These are phyloP conservation scores for Myxozyma neotropica DNA, from an alignment of 805 yeast species.

Conservation along the genomic window DNA sequence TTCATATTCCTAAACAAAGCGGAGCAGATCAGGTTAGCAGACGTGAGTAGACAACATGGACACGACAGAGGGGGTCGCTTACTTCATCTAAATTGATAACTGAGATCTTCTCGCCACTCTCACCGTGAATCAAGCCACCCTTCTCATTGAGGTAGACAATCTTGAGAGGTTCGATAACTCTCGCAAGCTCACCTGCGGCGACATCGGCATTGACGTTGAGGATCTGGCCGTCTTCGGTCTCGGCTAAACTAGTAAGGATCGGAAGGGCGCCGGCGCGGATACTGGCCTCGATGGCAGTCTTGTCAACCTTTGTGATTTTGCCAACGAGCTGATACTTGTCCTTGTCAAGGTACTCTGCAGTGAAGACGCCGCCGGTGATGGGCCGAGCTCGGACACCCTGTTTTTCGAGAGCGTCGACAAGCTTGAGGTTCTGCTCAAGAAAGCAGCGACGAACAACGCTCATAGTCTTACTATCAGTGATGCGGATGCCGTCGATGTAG, in stretches of 20 bases:
- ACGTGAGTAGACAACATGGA: too few relatives aligned
- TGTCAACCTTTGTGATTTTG: conserved; percentile 80
- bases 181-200: conserved; percentile 97
- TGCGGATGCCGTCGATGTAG: conserved; percentile 93
- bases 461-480: conserved; percentile 94
- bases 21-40: too few relatives aligned
- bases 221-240: conserved; percentile 94
- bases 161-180: conserved; percentile 95
- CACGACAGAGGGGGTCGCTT: too few relatives aligned
- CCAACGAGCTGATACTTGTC: conserved; percentile 94
- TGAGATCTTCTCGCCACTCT: conserved; percentile 84
- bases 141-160: conserved; percentile 95
- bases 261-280: conserved; percentile 97
- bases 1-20: conserved; percentile 73
- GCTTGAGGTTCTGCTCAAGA: conserved; percentile 89
- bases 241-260: conserved; percentile 93
- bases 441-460: conserved; percentile 93
- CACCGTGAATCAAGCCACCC: conserved; percentile 95
- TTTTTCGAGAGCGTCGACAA: conserved; percentile 93
- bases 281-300: conserved; percentile 87
- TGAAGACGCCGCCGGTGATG: conserved; percentile 95
- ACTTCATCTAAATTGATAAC: conserved; percentile 87
- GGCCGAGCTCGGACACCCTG: conserved; percentile 99
- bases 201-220: conserved; percentile 98
- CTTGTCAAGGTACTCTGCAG: conserved; percentile 87